Base-by-base conservation (phyloP, 805 yeast species). In the Hermanozyma aechmeae region DNA sequence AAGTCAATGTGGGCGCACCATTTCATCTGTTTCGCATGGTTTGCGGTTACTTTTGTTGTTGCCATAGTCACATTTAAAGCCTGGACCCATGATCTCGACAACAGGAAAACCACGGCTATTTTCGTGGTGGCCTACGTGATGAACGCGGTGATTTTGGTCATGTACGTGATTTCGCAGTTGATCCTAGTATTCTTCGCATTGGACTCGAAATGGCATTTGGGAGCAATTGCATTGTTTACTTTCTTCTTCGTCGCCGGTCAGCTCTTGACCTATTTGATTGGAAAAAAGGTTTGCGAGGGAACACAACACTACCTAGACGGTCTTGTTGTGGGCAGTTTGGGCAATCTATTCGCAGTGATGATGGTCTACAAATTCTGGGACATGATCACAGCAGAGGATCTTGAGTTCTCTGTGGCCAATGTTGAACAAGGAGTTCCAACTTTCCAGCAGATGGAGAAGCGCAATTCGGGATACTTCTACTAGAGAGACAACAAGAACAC, bases 291-390 rank as follows among this genome's bases (percentile, higher is more conserved):
- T 24, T 89, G 98, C 56, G 56, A 59, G 20, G 68, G 75, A 13
- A 72, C 80, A 26, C 73, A 78, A 22, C 98, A 92, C 55, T 92
- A 89, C 51, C 66, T 85, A 14, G 98, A 89, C 48, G 97, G 97
- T 1, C 54, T 85, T 17, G 79, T 89, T 47, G 84, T 87, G 46
- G 92, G 85, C 18, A 71, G 92, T 15, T 45, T 85, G 20, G 73
- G 95, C 48, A 84, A 84, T 49, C 50, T 85, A 28, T 80, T 85
- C 45, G 70, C 94, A 4, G 59, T 81, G 31, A 86, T 92, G 95
- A 89, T 92, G 97, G 66, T 89, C 29, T 89, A 86, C 64, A 87
- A 92, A 57, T 84, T 76, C 43, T 89, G 97, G 96, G 96, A 87
- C 48, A 85, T 87, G 71, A 79, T 89, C 29, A 92, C 97, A 9